These are phyloP conservation scores for Curvularia spicifera DNA, from an alignment of 2,329 filamentous ascomycete genomes.

Conservation along the genomic window DNA sequence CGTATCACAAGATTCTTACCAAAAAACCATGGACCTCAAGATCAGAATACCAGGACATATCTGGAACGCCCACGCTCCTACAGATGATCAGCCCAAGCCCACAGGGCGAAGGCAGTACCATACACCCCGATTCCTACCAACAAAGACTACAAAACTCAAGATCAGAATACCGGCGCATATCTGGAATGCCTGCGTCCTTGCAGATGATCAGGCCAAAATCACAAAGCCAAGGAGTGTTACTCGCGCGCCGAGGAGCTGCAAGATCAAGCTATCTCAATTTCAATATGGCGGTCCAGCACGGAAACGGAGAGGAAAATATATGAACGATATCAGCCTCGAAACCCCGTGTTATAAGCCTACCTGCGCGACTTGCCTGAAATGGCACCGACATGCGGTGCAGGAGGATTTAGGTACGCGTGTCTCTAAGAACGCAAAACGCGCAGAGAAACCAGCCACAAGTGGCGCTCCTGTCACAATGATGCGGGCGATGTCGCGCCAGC, in stretches of 20 bases:
- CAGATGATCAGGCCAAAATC: background rate
- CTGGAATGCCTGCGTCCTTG: conserved; percentile 18
- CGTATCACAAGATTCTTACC: too few species aligned
- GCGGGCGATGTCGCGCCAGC: background rate
- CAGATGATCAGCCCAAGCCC: too few species aligned
- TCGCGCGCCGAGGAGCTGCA: conserved; percentile 15
- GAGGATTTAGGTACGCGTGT: background rate
- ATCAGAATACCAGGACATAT: too few species aligned
- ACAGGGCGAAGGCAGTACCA: background rate
- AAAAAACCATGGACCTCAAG: too few species aligned
- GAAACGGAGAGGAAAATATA: conserved; percentile 7
- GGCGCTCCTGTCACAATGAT: background rate
- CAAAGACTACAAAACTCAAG: conserved; percentile 2
- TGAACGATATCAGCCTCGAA: conserved; percentile 16
- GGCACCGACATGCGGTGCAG: conserved; percentile 19
- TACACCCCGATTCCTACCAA: background rate
- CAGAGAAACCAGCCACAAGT: background rate
- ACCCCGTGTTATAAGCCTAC: conserved; percentile 23
- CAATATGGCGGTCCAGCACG: conserved; percentile 25
- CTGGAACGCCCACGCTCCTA: too few species aligned
- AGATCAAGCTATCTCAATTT: conserved; percentile 23
- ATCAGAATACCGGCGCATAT: conserved; percentile 19
- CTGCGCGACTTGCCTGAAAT: conserved; percentile 24
- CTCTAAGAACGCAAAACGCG: background rate
- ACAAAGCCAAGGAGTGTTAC: background rate